Percentiles rank a stretch among this genome's conserved stretches.
Conservation (phyloP, 441 rosid genomes). For the Pelargonium cotyledonis region DNA sequence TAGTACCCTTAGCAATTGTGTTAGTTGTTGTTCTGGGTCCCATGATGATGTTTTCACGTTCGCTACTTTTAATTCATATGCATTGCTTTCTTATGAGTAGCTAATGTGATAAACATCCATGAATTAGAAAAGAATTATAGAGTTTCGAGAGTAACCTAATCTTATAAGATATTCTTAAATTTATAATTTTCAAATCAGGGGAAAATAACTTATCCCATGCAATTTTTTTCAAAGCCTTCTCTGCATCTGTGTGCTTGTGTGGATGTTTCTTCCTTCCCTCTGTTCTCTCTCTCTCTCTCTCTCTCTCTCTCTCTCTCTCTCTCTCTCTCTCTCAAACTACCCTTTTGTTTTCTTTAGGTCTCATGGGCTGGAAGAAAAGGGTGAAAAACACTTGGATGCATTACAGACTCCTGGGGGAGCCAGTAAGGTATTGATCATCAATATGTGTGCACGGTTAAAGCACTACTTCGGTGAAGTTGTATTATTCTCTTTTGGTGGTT, state of each 20-base stretch:
- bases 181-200: not conserved
- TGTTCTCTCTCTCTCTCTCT: slow-evolving; percentile 10
- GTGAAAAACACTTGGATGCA: slow-evolving; percentile 30
- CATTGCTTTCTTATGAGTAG: slow-evolving; percentile 2
- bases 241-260: not conserved
- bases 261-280: not conserved
- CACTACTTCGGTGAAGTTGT: not conserved
- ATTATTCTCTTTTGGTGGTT: slow-evolving; percentile 3
- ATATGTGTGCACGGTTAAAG: not conserved
- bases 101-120: not conserved
- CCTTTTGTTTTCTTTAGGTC: slow-evolving; percentile 28
- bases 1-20: not conserved
- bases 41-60: not conserved
- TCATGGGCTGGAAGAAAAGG: slow-evolving; percentile 36
- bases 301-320: slow-evolving; percentile 8
- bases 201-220: not conserved
- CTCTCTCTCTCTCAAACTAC: not conserved
- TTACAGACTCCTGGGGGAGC: slow-evolving; percentile 32
- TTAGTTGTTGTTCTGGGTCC: not conserved
- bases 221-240: not conserved
- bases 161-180: not conserved
- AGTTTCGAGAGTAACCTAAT: not conserved
- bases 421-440: slow-evolving; percentile 45
- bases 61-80: not conserved
- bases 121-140: not conserved